Evolutionary conservation across 129 eudicot genomes (phyloP).

Genomic region (Arctium lappa): DNA sequence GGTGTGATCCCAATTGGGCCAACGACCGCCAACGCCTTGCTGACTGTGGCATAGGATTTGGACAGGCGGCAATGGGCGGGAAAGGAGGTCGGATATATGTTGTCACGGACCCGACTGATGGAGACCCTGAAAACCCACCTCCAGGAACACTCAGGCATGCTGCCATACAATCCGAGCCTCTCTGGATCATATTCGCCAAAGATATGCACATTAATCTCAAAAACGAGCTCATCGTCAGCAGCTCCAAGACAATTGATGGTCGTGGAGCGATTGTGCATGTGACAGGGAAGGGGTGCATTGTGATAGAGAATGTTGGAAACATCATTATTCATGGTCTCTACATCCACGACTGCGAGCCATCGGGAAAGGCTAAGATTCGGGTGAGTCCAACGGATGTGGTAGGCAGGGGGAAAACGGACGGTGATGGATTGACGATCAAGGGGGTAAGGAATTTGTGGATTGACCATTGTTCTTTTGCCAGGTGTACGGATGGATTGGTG

Average conservation of each 20-base stretch:
- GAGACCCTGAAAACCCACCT: slow-evolving; percentile 62
- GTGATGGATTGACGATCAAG: slow-evolving; percentile 79
- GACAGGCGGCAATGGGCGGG: slow-evolving; percentile 78
- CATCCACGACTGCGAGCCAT: slow-evolving; percentile 62
- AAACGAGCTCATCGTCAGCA: slow-evolving; percentile 70
- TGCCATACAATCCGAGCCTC: slow-evolving; percentile 75
- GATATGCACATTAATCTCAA: slow-evolving; percentile 75
- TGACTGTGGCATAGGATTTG: slow-evolving; percentile 91
- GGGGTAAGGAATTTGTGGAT: slow-evolving; percentile 80
- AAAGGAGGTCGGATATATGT: slow-evolving; percentile 79
- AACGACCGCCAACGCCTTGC: slow-evolving; percentile 77
- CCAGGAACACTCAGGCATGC: slow-evolving; percentile 91
- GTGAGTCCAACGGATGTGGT: slow-evolving; percentile 90
- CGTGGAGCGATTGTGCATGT: slow-evolving; percentile 78
- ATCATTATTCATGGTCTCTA: slow-evolving; percentile 79
- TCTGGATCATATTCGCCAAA: slow-evolving; percentile 71
- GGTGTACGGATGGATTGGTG: slow-evolving; percentile 84
- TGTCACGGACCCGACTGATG: slow-evolving; percentile 72
- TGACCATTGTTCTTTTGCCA: slow-evolving; percentile 86
- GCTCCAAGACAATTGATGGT: slow-evolving; percentile 85
- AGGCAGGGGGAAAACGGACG: slow-evolving; percentile 71
- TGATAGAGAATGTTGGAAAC: slow-evolving; percentile 65
- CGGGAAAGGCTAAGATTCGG: slow-evolving; percentile 70
- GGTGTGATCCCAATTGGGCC: slow-evolving; percentile 86
- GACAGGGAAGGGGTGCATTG: slow-evolving; percentile 86